phyloP scores from a whole-genome alignment of 257 asterid species.

The Nicotiana tomentosiformis region DNA sequence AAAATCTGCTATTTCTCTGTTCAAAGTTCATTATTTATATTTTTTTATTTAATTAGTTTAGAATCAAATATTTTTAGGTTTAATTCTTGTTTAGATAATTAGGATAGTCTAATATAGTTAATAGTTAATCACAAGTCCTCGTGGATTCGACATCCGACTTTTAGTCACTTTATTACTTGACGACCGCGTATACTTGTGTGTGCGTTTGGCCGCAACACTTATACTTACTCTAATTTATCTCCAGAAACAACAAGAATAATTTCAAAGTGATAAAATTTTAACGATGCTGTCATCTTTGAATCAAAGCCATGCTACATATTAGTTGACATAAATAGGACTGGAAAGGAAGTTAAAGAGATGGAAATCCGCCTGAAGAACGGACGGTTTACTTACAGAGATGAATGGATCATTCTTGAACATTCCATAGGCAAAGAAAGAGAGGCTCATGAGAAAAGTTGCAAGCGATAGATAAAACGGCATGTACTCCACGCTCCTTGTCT shows the following conservation, averaged over 20 bases:
- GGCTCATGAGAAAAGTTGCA: constrained; percentile 79
- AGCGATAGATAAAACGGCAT: constrained; percentile 93
- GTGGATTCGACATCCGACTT: no score
- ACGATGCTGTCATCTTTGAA: background rate
- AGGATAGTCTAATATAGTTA: no score
- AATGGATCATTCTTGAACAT: constrained; percentile 60
- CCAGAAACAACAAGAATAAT: background rate
- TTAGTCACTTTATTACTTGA: no score
- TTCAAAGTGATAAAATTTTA: background rate
- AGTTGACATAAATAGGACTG: background rate
- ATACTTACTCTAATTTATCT: background rate
- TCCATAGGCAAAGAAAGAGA: constrained; percentile 76
- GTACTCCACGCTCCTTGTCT: constrained; percentile 77
- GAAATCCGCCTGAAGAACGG: background rate
- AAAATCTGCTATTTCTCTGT: no score
- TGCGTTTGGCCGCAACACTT: no score
- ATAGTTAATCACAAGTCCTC: no score
- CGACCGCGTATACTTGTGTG: no score
- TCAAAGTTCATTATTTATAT: no score
- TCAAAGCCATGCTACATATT: background rate
- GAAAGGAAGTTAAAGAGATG: background rate
- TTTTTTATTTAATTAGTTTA: no score
- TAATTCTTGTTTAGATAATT: no score
- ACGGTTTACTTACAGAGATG: constrained; percentile 52
- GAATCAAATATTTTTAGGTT: no score